phyloP scores from a whole-genome alignment of 345 rosid species.

The Acer campestre region DNA sequence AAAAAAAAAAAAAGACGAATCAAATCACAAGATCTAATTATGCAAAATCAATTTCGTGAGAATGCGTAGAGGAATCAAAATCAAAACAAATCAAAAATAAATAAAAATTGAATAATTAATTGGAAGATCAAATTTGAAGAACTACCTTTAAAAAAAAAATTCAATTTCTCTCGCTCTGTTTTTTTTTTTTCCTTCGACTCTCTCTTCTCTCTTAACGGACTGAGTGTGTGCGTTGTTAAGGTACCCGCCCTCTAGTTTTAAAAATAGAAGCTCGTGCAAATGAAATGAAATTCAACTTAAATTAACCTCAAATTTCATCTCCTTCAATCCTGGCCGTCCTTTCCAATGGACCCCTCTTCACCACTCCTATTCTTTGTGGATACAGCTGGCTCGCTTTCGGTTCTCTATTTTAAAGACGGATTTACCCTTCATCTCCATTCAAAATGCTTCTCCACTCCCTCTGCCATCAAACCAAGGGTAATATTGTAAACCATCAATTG shows the following conservation, averaged over 20 bases:
- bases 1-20: background rate
- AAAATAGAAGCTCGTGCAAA: slow-evolving; percentile 31
- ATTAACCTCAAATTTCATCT: slow-evolving; percentile 34
- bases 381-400: slow-evolving; percentile 50
- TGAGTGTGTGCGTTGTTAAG: slow-evolving; percentile 11
- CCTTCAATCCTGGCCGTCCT: slow-evolving; percentile 41
- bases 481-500: background rate
- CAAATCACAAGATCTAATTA: background rate
- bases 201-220: background rate
- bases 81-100: no score
- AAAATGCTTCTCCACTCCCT: background rate
- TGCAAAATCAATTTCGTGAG: no score
- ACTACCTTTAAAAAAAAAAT: no score
- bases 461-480: background rate
- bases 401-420: slow-evolving; percentile 5
- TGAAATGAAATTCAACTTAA: slow-evolving; percentile 43
- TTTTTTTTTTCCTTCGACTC: no score
- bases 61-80: background rate
- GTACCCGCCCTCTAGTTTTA: slow-evolving; percentile 49
- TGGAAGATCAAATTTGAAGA: no score
- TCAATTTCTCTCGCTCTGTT: no score
- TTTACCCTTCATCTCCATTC: slow-evolving; percentile 4
- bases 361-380: slow-evolving; percentile 25
- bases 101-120: no score
- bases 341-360: slow-evolving; percentile 22